Evolutionary conservation across 140 eudicot genomes (phyloP).

Genomic region (Anethum foeniculum): DNA sequence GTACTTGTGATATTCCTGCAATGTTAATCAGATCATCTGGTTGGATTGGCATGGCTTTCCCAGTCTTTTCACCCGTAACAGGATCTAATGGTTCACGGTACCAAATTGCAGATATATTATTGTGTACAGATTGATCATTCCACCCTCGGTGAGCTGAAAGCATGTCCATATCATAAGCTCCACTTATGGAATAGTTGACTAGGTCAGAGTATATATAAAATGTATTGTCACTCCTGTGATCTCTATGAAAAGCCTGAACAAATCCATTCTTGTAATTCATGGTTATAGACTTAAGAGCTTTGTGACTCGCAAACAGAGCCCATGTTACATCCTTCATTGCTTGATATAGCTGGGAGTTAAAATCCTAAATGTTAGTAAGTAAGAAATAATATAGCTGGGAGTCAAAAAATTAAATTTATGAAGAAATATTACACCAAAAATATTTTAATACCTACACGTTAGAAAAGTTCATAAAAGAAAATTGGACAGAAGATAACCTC

Average conservation of each 20-base stretch:
- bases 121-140: constrained; percentile 67
- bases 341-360: constrained; percentile 57
- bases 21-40: constrained; percentile 88
- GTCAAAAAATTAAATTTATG: not conserved
- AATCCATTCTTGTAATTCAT: constrained; percentile 83
- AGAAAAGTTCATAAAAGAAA: not conserved
- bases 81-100: constrained; percentile 80
- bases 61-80: constrained; percentile 56
- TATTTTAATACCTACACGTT: not conserved
- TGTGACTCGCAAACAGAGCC: constrained; percentile 87
- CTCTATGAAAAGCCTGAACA: constrained; percentile 95
- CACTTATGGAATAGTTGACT: constrained; percentile 63
- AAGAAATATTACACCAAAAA: not conserved
- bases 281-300: constrained; percentile 77
- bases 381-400: constrained; percentile 42
- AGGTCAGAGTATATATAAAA: constrained; percentile 87
- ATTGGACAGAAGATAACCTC: constrained; percentile 46
- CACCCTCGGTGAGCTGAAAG: constrained; percentile 75
- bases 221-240: constrained; percentile 74
- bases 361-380: constrained; percentile 2
- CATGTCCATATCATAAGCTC: constrained; percentile 33
- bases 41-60: constrained; percentile 58
- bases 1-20: constrained; percentile 93
- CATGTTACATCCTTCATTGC: constrained; percentile 87
- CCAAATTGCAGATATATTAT: constrained; percentile 83